Evolutionary conservation across 192 early-diverging fungal species (phyloP), one percentile per base, ranked within the genome.

Genomic region (Entomortierella parvispora): DNA sequence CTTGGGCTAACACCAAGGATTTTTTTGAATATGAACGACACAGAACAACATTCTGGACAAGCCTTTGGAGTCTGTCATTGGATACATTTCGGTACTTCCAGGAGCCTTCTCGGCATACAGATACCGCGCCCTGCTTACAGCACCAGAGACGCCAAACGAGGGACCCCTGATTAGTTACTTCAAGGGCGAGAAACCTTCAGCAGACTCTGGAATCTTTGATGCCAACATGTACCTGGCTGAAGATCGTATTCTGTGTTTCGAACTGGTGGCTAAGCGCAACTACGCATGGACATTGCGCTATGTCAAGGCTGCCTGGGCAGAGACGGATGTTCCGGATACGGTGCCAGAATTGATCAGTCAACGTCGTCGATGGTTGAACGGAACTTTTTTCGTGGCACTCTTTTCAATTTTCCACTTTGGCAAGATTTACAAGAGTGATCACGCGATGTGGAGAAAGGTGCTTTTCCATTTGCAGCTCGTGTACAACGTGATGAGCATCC

Each of bases 171-270:
- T 89, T 40, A 70, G 65, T 15, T 93, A 93, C 74, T 93, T 93
- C 68, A 86, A 85, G 47, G 91, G 91, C 15, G 91, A 93, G 63
- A 80, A 70, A 22, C 80, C 70, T 43, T 50, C 77, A 23, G 77
- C 83, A 15, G 68, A 82, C 33, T 79, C 75, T 12, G 81, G 79
- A 1, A 72, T 86, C 23, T 84, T 84, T 48, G 80, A 83, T 50
- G 83, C 81, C 17, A 86, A 84, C 61, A 84, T 84, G 83, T 88
- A 88, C 44, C 75, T 88, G 54, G 93, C 93, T 18, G 93, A 94
- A 80, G 93, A 94, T 71, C 89, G 93, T 60, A 94, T 94, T 53
- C 81, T 94, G 20, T 94, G 93, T 72, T 94, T 93, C 80, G 93
- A 94, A 82, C 80, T 94, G 47, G 89, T 94, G 0, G 85, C 92